phyloP scores from a whole-genome alignment of 2,329 filamentous ascomycete species.

The Pseudogymnoascus sp. region DNA sequence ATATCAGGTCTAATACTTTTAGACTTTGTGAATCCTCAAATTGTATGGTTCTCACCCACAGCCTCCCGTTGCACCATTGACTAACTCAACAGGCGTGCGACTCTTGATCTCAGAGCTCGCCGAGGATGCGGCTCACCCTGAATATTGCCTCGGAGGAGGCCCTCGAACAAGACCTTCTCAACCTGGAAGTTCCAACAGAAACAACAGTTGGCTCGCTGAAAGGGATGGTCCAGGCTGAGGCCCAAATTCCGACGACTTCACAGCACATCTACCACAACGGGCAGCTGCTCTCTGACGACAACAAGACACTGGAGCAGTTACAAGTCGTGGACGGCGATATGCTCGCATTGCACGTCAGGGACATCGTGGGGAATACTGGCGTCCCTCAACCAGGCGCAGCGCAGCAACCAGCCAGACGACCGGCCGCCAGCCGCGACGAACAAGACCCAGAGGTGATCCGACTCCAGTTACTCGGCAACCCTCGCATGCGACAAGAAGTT shows the following conservation, averaged over 20 bases:
- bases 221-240: conserved; percentile 79
- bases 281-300: conserved; percentile 64
- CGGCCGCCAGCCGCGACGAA: conserved; percentile 29
- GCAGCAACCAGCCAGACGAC: conserved; percentile 18
- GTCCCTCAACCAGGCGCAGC: conserved; percentile 27
- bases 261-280: conserved; percentile 92
- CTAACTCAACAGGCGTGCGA: neutral
- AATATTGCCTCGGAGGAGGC: conserved; percentile 63
- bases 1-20: neutral
- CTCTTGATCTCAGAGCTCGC: conserved; percentile 4
- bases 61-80: neutral
- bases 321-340: conserved; percentile 84
- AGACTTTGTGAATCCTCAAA: neutral
- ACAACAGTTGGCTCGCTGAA: conserved; percentile 82
- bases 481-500: conserved; percentile 61
- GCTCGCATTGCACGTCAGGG: conserved; percentile 74
- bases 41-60: neutral
- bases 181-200: conserved; percentile 71
- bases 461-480: conserved; percentile 73
- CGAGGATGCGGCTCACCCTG: conserved; percentile 72
- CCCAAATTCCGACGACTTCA: conserved; percentile 58
- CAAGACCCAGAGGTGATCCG: conserved; percentile 75
- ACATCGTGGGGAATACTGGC: conserved; percentile 43
- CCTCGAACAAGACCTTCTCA: conserved; percentile 65
- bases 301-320: conserved; percentile 72